Conservation (phyloP, 2,329 filamentous ascomycete genomes). For the Penicillium sp. region DNA sequence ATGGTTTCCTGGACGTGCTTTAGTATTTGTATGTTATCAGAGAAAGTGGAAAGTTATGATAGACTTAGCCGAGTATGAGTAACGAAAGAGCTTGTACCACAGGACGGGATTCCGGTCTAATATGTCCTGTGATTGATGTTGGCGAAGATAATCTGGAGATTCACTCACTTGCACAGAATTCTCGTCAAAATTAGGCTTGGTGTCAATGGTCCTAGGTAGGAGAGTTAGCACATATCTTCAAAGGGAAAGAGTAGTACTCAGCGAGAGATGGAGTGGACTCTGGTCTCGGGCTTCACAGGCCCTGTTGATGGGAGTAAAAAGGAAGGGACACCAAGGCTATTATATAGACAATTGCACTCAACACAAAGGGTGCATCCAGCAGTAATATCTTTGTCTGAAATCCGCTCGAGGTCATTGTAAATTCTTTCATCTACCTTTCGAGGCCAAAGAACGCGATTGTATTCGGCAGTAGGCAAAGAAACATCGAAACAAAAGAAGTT, state of each 20-base stretch:
- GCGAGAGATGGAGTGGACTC: neutral
- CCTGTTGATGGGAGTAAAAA: neutral
- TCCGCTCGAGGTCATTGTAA: neutral
- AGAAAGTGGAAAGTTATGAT: too few species aligned
- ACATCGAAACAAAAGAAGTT: neutral
- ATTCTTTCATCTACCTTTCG: neutral
- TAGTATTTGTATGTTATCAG: too few species aligned
- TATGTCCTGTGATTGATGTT: too few species aligned
- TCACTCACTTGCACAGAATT: neutral
- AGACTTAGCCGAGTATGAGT: too few species aligned
- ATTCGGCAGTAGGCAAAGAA: neutral
- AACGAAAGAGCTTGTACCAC: too few species aligned
- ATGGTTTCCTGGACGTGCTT: too few species aligned
- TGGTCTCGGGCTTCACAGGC: neutral
- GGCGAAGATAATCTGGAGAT: too few species aligned
- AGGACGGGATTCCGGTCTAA: too few species aligned
- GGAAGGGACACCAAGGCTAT: neutral
- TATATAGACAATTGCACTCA: slow-evolving; percentile 4
- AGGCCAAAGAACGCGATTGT: neutral
- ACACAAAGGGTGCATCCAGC: neutral
- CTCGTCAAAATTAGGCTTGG: neutral
- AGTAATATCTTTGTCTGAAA: neutral
- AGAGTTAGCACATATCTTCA: neutral
- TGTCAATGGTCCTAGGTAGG: neutral
- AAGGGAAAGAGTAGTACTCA: neutral